Conservation (phyloP, 176 grass and related monocot species). For the Musa itinerans region DNA sequence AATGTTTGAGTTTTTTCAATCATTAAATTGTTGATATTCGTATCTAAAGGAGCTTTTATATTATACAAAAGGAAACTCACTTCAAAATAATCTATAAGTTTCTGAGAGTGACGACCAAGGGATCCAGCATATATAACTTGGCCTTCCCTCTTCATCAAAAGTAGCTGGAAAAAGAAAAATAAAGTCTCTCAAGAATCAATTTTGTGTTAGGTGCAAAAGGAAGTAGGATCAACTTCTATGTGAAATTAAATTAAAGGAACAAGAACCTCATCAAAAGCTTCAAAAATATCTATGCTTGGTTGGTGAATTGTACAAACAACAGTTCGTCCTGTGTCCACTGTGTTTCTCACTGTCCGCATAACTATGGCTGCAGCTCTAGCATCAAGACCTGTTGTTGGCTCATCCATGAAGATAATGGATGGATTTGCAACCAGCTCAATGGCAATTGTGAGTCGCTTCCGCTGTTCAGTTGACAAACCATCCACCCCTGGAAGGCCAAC, state of each 20-base stretch:
- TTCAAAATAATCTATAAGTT: conserved; percentile 87
- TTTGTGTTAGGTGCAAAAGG: background rate
- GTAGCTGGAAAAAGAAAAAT: conserved; percentile 38
- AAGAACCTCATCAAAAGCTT: conserved; percentile 85
- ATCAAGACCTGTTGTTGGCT: conserved; percentile 92
- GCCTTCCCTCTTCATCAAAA: conserved; percentile 77
- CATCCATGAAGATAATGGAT: conserved; percentile 95
- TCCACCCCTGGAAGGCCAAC: conserved; percentile 74
- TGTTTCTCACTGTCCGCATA: conserved; percentile 86
- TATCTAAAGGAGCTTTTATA: background rate
- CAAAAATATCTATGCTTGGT: conserved; percentile 95
- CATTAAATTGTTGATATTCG: too few relatives aligned
- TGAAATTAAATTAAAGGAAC: background rate
- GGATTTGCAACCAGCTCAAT: conserved; percentile 87
- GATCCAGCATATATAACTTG: conserved; percentile 77
- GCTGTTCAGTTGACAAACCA: conserved; percentile 83
- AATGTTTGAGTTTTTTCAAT: too few relatives aligned
- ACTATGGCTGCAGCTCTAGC: conserved; percentile 92
- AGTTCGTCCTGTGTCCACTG: conserved; percentile 84
- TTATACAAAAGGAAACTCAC: conserved; percentile 18
- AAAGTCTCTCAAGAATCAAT: background rate
- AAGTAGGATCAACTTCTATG: background rate
- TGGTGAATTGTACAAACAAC: conserved; percentile 98
- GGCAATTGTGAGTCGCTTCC: conserved; percentile 78
- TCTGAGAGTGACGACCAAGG: conserved; percentile 63